phyloP scores from a whole-genome alignment of 108 stramenopile genomes.

The Cylindrotheca fusiformis region DNA sequence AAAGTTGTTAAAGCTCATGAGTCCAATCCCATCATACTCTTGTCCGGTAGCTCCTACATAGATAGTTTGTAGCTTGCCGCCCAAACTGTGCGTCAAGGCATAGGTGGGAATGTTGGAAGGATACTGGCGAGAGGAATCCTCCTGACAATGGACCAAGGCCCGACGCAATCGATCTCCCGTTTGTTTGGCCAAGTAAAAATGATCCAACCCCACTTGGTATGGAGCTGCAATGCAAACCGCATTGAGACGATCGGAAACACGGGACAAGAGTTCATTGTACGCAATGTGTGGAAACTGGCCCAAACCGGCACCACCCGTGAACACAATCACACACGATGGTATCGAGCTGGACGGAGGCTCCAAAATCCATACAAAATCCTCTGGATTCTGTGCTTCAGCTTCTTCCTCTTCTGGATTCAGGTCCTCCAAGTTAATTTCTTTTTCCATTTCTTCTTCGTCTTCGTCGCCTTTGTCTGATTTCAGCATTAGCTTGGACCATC shows the following conservation, averaged over 20 bases:
- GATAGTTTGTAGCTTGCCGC: constrained; percentile 68
- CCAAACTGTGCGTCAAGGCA: constrained; percentile 67
- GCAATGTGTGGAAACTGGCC: constrained; percentile 83
- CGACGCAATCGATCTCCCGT: constrained; percentile 55
- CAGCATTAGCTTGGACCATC: constrained; percentile 62
- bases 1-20: constrained; percentile 79
- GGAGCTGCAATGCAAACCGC: constrained; percentile 74
- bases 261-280: constrained; percentile 56
- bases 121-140: constrained; percentile 42
- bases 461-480: constrained; percentile 30
- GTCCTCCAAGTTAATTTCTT: not conserved
- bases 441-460: constrained; percentile 1
- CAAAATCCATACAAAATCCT: constrained; percentile 68
- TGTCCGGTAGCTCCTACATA: constrained; percentile 71
- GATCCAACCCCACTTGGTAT: constrained; percentile 73
- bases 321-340: constrained; percentile 78
- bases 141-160: constrained; percentile 61
- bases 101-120: constrained; percentile 46
- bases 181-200: constrained; percentile 63
- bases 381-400: not conserved
- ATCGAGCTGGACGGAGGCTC: constrained; percentile 54
- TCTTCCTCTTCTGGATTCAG: not conserved
- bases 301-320: constrained; percentile 77
- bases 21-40: constrained; percentile 66
- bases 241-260: constrained; percentile 53